phyloP scores from a whole-genome alignment of 805 yeast genomes.

The Saccharomycopsis selenospora region DNA sequence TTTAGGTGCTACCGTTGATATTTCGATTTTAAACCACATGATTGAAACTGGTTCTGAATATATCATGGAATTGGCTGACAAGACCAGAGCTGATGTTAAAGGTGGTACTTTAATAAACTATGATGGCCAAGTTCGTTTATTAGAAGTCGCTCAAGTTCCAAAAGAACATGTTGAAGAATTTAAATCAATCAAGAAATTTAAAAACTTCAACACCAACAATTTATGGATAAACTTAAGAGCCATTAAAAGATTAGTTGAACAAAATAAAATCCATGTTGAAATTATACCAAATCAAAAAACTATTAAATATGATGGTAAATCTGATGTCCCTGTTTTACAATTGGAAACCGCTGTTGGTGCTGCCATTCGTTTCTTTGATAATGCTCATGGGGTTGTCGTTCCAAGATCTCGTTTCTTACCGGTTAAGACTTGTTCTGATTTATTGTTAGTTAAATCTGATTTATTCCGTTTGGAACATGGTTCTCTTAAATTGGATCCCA shows the following conservation, averaged over 20 bases:
- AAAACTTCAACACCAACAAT: conserved; percentile 96
- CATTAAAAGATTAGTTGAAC: conserved; percentile 83
- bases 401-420: conserved; percentile 98
- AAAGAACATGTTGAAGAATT: conserved; percentile 97
- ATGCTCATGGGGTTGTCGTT: conserved; percentile 96
- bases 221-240: conserved; percentile 96
- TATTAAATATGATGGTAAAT: conserved; percentile 56
- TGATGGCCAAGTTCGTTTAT: conserved; percentile 86
- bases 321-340: conserved; percentile 81
- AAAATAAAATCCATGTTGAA: conserved; percentile 76
- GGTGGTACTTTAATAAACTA: conserved; percentile 98
- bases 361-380: conserved; percentile 90
- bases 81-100: conserved; percentile 98
- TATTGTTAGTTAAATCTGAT: conserved; percentile 91
- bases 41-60: conserved; percentile 85
- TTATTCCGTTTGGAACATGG: conserved; percentile 89
- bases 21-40: conserved; percentile 87
- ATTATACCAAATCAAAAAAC: conserved; percentile 93
- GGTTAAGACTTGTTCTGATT: conserved; percentile 94
- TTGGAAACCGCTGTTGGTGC: conserved; percentile 99
- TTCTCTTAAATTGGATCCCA: conserved; percentile 72
- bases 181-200: conserved; percentile 95
- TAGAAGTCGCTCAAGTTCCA: conserved; percentile 98
- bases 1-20: conserved; percentile 96
- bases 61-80: conserved; percentile 97